A percentile compares a stretch with the other conserved stretches of the same genome.
These are phyloP conservation scores for Ophiognomonia clavigignenti-juglandacearum DNA, from an alignment of 2,329 filamentous ascomycete genomes.

Conservation along the genomic window DNA sequence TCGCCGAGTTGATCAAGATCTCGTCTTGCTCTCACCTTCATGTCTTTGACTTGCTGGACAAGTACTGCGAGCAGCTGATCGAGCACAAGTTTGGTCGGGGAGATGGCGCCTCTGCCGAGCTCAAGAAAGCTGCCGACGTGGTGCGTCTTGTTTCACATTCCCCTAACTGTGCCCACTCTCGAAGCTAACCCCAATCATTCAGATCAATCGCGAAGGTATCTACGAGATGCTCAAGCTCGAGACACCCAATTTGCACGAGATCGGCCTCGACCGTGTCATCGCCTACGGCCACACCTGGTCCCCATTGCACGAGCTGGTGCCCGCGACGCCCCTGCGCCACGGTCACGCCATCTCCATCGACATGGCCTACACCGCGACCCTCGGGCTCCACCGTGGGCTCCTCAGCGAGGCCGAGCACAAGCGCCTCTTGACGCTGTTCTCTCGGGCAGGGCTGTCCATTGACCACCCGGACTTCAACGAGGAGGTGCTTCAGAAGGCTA, in stretches of 20 bases:
- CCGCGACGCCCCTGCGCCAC: constrained; percentile 63
- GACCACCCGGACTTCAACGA: constrained; percentile 66
- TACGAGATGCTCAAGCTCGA: constrained; percentile 70
- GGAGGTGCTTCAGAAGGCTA: constrained; percentile 59
- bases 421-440: constrained; percentile 63
- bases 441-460: constrained; percentile 65
- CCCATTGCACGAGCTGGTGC: constrained; percentile 65
- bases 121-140: constrained; percentile 54
- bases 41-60: constrained; percentile 64
- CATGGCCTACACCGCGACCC: constrained; percentile 69
- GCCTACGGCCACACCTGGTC: constrained; percentile 74
- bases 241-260: constrained; percentile 69
- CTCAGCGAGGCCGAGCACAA: constrained; percentile 56
- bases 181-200: constrained; percentile 11
- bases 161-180: background rate
- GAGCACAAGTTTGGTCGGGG: constrained; percentile 58
- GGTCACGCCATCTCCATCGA: constrained; percentile 72
- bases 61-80: constrained; percentile 65
- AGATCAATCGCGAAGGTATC: constrained; percentile 65
- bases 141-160: constrained; percentile 15
- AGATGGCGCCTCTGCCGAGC: constrained; percentile 49
- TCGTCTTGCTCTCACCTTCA: constrained; percentile 62
- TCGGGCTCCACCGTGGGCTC: constrained; percentile 58
- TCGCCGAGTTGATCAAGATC: constrained; percentile 73
- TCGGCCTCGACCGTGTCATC: constrained; percentile 67